Evolutionary conservation across 1,139 yeast genomes (phyloP), one percentile per base, ranked within the genome.

Genomic region (Suhomyces bokatorum): DNA sequence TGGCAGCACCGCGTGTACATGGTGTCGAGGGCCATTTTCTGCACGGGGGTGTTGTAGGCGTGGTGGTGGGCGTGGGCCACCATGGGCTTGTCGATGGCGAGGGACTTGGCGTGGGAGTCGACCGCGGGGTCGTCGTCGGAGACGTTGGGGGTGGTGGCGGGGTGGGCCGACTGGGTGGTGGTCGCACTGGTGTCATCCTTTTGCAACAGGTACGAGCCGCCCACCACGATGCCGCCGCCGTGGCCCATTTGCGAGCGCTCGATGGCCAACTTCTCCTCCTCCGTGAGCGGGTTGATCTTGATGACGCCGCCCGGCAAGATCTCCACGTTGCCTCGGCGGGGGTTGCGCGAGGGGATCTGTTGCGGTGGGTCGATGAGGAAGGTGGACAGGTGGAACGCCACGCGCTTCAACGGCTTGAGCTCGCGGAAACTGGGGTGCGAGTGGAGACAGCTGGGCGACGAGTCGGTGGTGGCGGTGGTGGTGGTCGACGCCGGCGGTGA

Each of bases 1-100:
- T 85, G 91, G 58, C 91, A 85, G 54, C 90, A 84, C 45, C 95
- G 70, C 0, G 93, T 83, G 60, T 86, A 86, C 62, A 86, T 70
- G 7, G 78, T 64, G 53, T 85, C 93, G 44, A 83, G 72, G 0
- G 78, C 77, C 78, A 74, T 73, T 43, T 72, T 72, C 49, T 73
- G 59, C 8, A 69, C 65, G 0, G 78, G 78, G 1, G 56, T 63
- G 10, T 64, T 57, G 50, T 72, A 73, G 5, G 39, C 39, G 13
- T 59, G 58, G 10, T 50, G 58, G 10, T 50, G 50, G 9, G 52
- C 46, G 40, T 62, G 67, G 26, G 58, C 59, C 5, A 73, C 65
- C 63, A 77, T 69, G 1, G 83, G 83, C 45, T 72, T 77, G 35
- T 78, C 83, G 53, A 79, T 78, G 9, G 62, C 67, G 13, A 72